Evolutionary conservation across 345 rosid genomes (phyloP).

Genomic region (Gossypium australe): DNA sequence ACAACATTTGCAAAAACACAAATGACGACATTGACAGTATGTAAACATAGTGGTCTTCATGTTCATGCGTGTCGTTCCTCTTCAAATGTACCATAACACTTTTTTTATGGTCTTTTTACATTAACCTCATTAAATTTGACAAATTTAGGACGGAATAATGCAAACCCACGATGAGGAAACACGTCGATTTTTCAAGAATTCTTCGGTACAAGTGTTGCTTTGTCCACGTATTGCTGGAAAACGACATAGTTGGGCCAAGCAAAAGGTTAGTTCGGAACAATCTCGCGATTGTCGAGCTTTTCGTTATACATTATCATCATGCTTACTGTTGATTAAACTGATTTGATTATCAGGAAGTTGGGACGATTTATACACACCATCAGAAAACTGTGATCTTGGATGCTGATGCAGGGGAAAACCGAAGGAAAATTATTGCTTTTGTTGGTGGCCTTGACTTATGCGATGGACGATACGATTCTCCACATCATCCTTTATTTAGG

Average conservation of each 20-base stretch:
- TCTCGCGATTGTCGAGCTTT: not conserved
- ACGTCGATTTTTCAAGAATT: constrained; percentile 82
- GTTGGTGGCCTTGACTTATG: constrained; percentile 97
- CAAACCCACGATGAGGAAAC: constrained; percentile 97
- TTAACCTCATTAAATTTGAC: constrained; percentile 2
- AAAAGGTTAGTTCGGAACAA: constrained; percentile 39
- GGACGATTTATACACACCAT: constrained; percentile 90
- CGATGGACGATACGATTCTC: constrained; percentile 89
- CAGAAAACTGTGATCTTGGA: constrained; percentile 89
- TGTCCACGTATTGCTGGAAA: constrained; percentile 95
- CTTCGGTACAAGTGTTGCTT: constrained; percentile 91
- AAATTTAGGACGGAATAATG: constrained; percentile 84
- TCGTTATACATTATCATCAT: not conserved
- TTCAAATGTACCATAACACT: not conserved
- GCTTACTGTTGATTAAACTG: not conserved
- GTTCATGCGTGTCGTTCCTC: not conserved
- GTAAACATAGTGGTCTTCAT: not conserved
- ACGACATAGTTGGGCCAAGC: constrained; percentile 83
- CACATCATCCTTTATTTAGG: constrained; percentile 73
- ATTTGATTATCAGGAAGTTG: constrained; percentile 63
- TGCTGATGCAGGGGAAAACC: constrained; percentile 73
- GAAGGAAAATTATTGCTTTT: constrained; percentile 85
- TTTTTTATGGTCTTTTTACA: not conserved
- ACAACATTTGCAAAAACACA: not conserved
- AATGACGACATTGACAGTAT: not conserved